Evolutionary conservation across 768 basidiomycete species (phyloP).

Genomic region (Russula sp.): DNA sequence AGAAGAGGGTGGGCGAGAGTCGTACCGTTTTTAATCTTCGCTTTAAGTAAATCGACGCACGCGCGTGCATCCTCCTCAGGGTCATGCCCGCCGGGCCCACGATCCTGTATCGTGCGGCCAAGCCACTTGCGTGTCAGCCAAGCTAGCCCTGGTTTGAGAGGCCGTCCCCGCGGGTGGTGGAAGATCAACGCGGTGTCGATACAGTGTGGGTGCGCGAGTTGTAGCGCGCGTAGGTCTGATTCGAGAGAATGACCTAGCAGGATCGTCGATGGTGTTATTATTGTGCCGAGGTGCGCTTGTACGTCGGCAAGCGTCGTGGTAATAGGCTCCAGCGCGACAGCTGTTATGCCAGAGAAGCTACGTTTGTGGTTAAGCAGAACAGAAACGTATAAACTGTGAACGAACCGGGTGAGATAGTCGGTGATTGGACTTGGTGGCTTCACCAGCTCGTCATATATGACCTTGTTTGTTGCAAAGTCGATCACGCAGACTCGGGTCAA

Average conservation of each 20-base stretch:
- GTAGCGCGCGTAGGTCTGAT: slow-evolving; percentile 75
- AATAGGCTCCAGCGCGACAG: slow-evolving; percentile 55
- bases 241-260: slow-evolving; percentile 95
- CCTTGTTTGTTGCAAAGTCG: slow-evolving; percentile 29
- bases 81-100: too few relatives aligned
- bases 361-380: neutral
- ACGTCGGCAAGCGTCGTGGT: slow-evolving; percentile 78
- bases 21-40: too few relatives aligned
- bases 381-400: neutral
- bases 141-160: slow-evolving; percentile 91
- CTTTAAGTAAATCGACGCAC: too few relatives aligned
- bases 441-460: slow-evolving; percentile 85
- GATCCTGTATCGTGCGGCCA: too few relatives aligned
- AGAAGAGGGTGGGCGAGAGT: too few relatives aligned
- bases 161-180: slow-evolving; percentile 55
- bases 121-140: slow-evolving; percentile 89
- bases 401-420: slow-evolving; percentile 87
- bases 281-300: slow-evolving; percentile 59
- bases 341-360: slow-evolving; percentile 94
- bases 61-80: too few relatives aligned
- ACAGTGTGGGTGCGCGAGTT: too few relatives aligned
- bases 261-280: slow-evolving; percentile 64
- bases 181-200: too few relatives aligned
- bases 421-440: slow-evolving; percentile 78
- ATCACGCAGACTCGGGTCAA: slow-evolving; percentile 82